Conservation (phyloP, 176 grass and related monocot genomes). For the Carex pumila region DNA sequence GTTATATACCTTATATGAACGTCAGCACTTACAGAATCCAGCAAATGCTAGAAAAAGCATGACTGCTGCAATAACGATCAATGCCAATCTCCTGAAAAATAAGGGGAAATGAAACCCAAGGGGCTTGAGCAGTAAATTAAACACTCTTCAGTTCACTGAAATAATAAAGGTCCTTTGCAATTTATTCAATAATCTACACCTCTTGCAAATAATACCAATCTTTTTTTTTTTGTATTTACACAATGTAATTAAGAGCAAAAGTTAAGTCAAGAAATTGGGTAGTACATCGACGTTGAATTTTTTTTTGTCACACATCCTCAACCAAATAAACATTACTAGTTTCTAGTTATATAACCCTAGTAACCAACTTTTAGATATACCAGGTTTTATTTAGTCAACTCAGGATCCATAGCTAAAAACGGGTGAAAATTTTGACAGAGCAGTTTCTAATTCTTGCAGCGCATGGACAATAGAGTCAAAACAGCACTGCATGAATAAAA, state of each 20-base stretch:
- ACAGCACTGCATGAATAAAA: too few relatives aligned
- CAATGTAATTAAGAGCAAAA: neutral
- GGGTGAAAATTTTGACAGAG: too few relatives aligned
- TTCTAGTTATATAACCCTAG: neutral
- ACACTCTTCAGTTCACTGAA: neutral
- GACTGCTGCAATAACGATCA: conserved; percentile 62
- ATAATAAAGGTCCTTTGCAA: conserved; percentile 8
- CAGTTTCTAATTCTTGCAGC: too few relatives aligned
- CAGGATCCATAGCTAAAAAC: neutral
- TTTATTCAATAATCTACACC: neutral
- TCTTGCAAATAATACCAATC: neutral
- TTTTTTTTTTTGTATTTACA: neutral
- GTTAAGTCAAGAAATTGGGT: neutral
- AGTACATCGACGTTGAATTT: neutral
- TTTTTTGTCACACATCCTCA: neutral
- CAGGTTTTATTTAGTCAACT: neutral
- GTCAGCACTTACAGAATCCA: conserved; percentile 67
- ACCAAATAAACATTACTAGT: neutral
- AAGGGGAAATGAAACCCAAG: conserved; percentile 10
- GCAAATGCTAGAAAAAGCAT: conserved; percentile 91
- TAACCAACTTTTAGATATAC: neutral
- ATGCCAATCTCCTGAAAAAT: conserved; percentile 58
- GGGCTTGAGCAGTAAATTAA: neutral
- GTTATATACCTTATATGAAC: neutral
- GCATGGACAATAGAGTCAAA: too few relatives aligned